Base-by-base conservation (phyloP, 768 basidiomycete genomes). In the Kwoniella europaea region DNA sequence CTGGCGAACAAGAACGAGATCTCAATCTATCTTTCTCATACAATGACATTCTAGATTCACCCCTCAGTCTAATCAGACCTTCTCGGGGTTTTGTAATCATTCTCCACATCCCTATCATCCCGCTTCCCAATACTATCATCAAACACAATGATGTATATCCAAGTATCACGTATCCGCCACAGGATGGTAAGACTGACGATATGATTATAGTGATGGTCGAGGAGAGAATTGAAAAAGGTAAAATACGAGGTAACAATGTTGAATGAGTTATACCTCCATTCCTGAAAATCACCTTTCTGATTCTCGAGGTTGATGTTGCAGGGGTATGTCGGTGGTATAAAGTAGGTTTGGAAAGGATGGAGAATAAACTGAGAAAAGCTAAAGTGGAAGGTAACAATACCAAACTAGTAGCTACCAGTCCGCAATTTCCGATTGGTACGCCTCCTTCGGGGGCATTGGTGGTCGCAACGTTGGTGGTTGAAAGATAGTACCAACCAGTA, bases 261-360 rank as follows among this genome's bases (percentile, higher is more conserved):
- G 53, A 42, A 60, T 71, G 70, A 6, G 69, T 71, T n/a, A 76
- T 73, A 54, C 74, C 75, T 4, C 67, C 67, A 6, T 42, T 35
- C 15, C 41, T 55, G 62, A 74, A 59, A 20, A 72, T 29, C 4
- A 55, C 7, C 10, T n/a, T 56, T 35, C 60, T 55, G 3, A 60
- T 18, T 41, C 10, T 61, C 42, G 60, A 42, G 3, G 66, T 42
- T 20, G 57, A 54, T 18, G n/a, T 20, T 18, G 55, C 13, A n/a
- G 13, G 42, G 20, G 27, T 56, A 52, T 55, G 43, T 44, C 10
- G 71, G 54, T 56, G 43, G 16, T 46, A 59, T 46, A 56, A 58
- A 22, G 65, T 10, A 9, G 59, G 74, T 56, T 57, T 27, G 6
- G 71, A 63, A 12, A 67, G 72, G 66, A 75, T 65, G 3, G 74